Percentiles rank a stretch among this genome's conserved stretches.
Conservation (phyloP, 495 filamentous ascomycete genomes). For the Recurvomyces mirabilis region DNA sequence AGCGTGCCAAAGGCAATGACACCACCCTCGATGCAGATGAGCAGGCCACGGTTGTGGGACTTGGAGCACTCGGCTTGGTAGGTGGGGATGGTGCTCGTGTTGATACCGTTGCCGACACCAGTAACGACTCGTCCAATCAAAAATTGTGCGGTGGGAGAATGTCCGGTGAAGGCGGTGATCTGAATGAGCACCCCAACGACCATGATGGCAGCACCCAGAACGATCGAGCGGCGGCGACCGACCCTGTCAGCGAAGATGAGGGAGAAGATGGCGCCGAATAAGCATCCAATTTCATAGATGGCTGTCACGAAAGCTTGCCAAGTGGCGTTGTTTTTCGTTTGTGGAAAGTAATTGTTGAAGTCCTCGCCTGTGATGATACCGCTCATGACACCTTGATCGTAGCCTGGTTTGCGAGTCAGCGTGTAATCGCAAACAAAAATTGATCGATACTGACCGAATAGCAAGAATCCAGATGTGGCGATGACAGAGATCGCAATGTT, state of each 20-base stretch:
- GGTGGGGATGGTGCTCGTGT: slow-evolving; percentile 66
- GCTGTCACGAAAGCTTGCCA: slow-evolving; percentile 76
- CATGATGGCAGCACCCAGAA: slow-evolving; percentile 58
- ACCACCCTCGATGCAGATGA: slow-evolving; percentile 77
- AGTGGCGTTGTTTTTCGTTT: slow-evolving; percentile 51
- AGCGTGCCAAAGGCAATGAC: slow-evolving; percentile 68
- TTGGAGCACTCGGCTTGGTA: slow-evolving; percentile 71
- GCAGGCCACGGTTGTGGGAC: slow-evolving; percentile 63
- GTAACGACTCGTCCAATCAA: slow-evolving; percentile 64
- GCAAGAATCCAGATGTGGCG: slow-evolving; percentile 16
- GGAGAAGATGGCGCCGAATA: slow-evolving; percentile 62
- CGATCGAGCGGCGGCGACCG: slow-evolving; percentile 45
- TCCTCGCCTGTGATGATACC: slow-evolving; percentile 65
- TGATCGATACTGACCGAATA: too few species aligned
- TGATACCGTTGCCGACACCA: slow-evolving; percentile 68
- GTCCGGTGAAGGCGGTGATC: slow-evolving; percentile 38
- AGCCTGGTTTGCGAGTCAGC: too few species aligned
- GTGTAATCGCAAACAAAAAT: too few species aligned
- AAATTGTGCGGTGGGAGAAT: slow-evolving; percentile 48
- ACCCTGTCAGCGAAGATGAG: slow-evolving; percentile 55
- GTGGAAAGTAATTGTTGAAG: slow-evolving; percentile 61
- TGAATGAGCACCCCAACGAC: slow-evolving; percentile 64
- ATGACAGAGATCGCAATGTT: slow-evolving; percentile 5
- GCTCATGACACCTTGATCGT: slow-evolving; percentile 55
- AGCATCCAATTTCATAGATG: slow-evolving; percentile 73